Percentiles rank a stretch among this genome's conserved stretches.
These are phyloP conservation scores for Corylus americana DNA, from an alignment of 306 rosid species.

Conservation along the genomic window DNA sequence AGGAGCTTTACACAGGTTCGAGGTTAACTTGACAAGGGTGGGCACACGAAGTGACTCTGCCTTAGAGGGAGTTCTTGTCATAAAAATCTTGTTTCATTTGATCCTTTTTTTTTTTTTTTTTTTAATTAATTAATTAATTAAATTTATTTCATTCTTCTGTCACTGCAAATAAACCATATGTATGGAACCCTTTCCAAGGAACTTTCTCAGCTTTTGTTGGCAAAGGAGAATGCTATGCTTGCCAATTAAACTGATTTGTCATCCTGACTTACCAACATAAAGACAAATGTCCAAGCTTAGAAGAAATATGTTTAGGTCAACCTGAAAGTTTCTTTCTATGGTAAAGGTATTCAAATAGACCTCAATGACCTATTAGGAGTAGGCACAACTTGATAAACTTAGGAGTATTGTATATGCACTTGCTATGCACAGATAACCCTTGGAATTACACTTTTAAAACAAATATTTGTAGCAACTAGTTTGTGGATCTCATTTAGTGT, in stretches of 20 bases:
- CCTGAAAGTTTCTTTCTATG: neutral
- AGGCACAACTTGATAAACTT: neutral
- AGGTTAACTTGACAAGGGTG: too few species aligned
- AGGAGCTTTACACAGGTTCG: too few species aligned
- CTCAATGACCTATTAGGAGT: neutral
- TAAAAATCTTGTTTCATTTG: neutral
- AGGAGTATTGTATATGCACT: neutral
- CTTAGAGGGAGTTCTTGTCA: too few species aligned
- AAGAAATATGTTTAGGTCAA: neutral
- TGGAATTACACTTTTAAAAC: neutral
- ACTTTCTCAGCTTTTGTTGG: neutral
- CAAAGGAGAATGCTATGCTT: neutral
- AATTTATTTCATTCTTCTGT: too few species aligned
- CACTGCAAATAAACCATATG: neutral
- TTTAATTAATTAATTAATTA: too few species aligned
- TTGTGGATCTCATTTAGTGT: constrained; percentile 1
- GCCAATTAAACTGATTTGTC: neutral
- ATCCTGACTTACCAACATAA: neutral
- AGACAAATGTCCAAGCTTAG: neutral
- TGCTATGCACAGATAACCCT: neutral
- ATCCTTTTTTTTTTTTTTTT: too few species aligned
- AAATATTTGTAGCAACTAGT: neutral
- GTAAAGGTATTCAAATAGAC: too few species aligned
- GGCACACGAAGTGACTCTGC: too few species aligned
- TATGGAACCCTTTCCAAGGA: neutral